Base-by-base conservation (phyloP, 2,329 filamentous ascomycete genomes). In the Grosmannia clavigera region DNA sequence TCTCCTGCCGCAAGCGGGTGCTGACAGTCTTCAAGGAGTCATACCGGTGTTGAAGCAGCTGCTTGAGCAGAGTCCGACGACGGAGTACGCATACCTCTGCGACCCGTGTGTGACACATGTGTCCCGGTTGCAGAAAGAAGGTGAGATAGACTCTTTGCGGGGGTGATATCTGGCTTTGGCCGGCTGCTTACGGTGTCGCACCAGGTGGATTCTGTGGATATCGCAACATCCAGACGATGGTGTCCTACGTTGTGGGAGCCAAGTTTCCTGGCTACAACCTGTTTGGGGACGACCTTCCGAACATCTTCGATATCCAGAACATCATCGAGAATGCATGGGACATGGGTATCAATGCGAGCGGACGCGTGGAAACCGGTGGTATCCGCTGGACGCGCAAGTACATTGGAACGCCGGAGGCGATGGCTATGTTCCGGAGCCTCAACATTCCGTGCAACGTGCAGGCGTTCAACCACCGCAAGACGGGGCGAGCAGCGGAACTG, bases 161-260 rank as follows among this genome's bases (percentile, higher is more conserved):
- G 33, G 33, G 9, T n/a, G 43, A 7, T 54, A 16, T 27, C n/a
- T n/a, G 22, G n/a, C 56, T 40, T 52, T 29, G 27, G 12, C 29
- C 3, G 29, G 40, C 19, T 19, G 27, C 55, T 57, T 12, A 57
- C 43, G 25, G 12, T 4, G 4, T 51, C 48, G 14, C 12, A 10
- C 27, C 40, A 82, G 91, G 91, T 27, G 88, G 90, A 6, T 97
- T 97, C 70, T 97, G 92, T 69, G 92, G 92, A 3, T 97, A 96
- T 70, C 82, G 92, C 50, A 97, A 95, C 68, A 95, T 96, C 38
- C 94, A 97, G 70, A 95, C 95, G 85, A 73, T 96, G 65, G 76
- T 87, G 16, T 92, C 91, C 0, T 92, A 90, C 69, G 82, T 96
- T 25, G 81, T 85, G 61, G 81, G 79, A 10, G 74, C 81, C 1